A percentile compares a stretch with the other conserved stretches of the same genome.
These are phyloP conservation scores for Lyophyllum semitale DNA, from an alignment of 768 basidiomycete species.

Conservation along the genomic window DNA sequence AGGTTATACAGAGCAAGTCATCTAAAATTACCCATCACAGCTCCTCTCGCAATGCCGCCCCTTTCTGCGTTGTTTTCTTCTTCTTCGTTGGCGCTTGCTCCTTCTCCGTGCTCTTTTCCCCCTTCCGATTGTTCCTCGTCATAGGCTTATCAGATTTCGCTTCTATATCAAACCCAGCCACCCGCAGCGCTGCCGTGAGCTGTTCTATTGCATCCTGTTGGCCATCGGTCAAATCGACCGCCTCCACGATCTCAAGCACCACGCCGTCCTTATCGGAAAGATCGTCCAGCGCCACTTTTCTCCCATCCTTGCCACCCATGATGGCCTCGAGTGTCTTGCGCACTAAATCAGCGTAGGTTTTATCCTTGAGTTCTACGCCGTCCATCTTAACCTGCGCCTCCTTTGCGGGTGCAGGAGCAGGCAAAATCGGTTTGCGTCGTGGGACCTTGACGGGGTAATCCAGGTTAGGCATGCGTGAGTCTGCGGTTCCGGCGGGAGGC, in stretches of 20 bases:
- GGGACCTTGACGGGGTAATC: conserved; percentile 59
- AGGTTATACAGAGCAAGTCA: not conserved
- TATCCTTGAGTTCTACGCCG: conserved; percentile 17
- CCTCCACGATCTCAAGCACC: conserved; percentile 47
- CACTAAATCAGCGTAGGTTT: conserved; percentile 32
- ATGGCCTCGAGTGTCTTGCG: conserved; percentile 42
- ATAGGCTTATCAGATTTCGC: conserved; percentile 28
- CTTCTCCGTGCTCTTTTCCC: conserved; percentile 28
- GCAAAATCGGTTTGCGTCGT: conserved; percentile 51
- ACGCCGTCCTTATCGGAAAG: conserved; percentile 40
- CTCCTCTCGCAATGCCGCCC: conserved; percentile 17
- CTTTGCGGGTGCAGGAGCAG: conserved; percentile 37
- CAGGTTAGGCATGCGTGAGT: conserved; percentile 41
- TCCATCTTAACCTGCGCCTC: conserved; percentile 5
- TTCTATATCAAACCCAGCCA: conserved; percentile 52
- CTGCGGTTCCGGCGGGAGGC: conserved; percentile 26
- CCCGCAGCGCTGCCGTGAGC: conserved; percentile 52
- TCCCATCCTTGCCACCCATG: conserved; percentile 25
- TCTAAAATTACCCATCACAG: conserved; percentile 10
- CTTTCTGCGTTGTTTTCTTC: conserved; percentile 15
- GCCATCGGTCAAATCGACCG: conserved; percentile 36
- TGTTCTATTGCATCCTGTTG: conserved; percentile 41
- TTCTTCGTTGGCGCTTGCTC: conserved; percentile 9
- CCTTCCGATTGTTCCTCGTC: conserved; percentile 28
- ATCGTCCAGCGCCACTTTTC: conserved; percentile 43